phyloP scores from a whole-genome alignment of 257 asterid genomes.

The Capsicum rhomboideum region DNA sequence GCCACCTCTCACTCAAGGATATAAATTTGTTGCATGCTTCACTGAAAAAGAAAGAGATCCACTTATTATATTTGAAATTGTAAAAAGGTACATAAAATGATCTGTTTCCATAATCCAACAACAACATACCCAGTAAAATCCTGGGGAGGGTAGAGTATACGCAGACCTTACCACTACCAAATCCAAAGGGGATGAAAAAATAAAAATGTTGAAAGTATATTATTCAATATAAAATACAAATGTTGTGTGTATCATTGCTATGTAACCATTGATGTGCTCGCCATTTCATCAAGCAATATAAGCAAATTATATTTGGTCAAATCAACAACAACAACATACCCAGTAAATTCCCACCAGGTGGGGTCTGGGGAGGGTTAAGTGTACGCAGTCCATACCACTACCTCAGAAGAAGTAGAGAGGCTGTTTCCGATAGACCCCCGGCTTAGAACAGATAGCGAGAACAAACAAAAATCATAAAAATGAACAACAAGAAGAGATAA shows the following conservation, averaged over 20 bases:
- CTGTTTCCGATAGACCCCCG: no score
- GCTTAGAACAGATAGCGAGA: no score
- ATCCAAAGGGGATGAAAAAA: not conserved
- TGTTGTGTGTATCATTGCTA: not conserved
- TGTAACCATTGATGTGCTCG: not conserved
- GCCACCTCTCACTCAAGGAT: conserved; percentile 52
- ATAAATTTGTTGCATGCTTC: conserved; percentile 72
- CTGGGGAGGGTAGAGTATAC: no score
- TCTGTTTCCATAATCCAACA: not conserved
- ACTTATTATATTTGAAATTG: not conserved
- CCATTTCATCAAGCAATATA: not conserved
- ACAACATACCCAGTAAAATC: no score
- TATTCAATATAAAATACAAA: not conserved
- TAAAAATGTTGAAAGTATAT: not conserved
- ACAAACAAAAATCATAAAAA: no score
- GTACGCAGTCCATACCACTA: no score
- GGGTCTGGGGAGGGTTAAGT: no score
- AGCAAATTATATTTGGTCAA: not conserved
- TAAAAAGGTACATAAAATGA: not conserved
- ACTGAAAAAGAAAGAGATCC: conserved; percentile 21
- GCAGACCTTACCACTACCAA: no score
- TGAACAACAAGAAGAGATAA: no score
- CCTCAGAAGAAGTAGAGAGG: no score
- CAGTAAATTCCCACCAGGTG: no score
- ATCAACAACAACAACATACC: no score